Base-by-base conservation (phyloP, 371 early-diverging fungal genomes). In the Mortierella sp. region DNA sequence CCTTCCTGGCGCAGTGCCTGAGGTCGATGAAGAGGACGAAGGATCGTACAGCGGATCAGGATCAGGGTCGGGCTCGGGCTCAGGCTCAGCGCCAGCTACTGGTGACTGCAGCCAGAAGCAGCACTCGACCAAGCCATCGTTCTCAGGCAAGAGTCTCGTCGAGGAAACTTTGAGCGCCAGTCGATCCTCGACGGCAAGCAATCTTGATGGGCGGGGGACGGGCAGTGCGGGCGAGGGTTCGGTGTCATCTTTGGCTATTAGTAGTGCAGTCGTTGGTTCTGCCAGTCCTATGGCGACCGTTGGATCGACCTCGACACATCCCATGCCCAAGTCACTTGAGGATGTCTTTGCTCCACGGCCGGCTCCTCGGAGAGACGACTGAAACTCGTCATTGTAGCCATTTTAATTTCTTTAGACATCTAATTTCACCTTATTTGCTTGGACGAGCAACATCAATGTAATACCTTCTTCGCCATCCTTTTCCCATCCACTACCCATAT, bases 331-430 rank as follows among this genome's bases (percentile, higher is more conserved):
- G 65, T 65, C 65, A 8, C 65, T 65, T 38, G 65, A 81, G 71
- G 84, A 84, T 71, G 84, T 84, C 18, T 84, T 84, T 78, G 81
- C 84, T 21, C 84, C 84, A 14, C 84, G 81, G 7, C 21, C 78
- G n/a, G 41, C 49, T 46, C 71, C 75, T 24, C 65, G 71, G 63
- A 75, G 71, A 35, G 80, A 79, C 16, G 71, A 70, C 29, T 71
- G 54, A 43, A 70, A 24, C 11, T 58, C 35, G 38, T 48, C 14
- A 38, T 16, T 43, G 24, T 43, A 78, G 29, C 11, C 27, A 58
- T 18, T 27, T 16, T 27, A 43, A 44, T 11, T 29, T 16, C 32
- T 44, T 38, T 71, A 76, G 65, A 49, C 38, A 32, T 16, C 14
- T 32, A 56, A 3, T 27, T 27, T n/a, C 27, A 12, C 11, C 27